Percentiles rank a stretch among this genome's conserved stretches.
phyloP scores from a whole-genome alignment of 148 eudicot genomes.

The Rheum nobile region DNA sequence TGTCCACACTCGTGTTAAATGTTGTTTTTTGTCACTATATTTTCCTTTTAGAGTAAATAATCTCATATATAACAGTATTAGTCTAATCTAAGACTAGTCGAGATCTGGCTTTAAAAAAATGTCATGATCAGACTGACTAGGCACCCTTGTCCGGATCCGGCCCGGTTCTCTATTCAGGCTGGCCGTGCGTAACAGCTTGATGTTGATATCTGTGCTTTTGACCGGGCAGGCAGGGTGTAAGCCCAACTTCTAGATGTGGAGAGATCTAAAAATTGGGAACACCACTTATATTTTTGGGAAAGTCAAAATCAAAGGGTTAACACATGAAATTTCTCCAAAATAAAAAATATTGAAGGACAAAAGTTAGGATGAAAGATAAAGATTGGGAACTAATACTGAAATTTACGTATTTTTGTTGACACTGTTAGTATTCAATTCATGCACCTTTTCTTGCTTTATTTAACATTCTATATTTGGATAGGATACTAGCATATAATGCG shows the following conservation, averaged over 20 bases:
- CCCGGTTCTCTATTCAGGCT: too few species aligned
- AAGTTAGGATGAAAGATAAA: not conserved
- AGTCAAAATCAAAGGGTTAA: not conserved
- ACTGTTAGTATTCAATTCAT: not conserved
- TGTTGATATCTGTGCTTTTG: too few species aligned
- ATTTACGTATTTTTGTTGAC: not conserved
- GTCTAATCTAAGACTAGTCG: too few species aligned
- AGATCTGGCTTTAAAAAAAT: too few species aligned
- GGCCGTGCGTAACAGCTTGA: too few species aligned
- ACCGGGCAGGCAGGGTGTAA: not conserved
- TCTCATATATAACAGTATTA: too few species aligned
- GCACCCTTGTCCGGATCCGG: too few species aligned
- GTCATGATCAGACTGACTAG: too few species aligned
- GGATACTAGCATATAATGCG: not conserved
- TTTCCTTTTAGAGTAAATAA: too few species aligned
- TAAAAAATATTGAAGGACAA: not conserved
- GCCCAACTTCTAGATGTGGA: not conserved
- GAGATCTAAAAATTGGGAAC: not conserved
- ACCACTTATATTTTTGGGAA: not conserved
- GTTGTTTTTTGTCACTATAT: not conserved
- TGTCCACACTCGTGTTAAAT: not conserved
- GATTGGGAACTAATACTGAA: not conserved
- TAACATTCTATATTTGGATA: not conserved
- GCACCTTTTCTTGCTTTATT: not conserved
- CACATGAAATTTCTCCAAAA: not conserved